Conservation (phyloP, 2,329 filamentous ascomycete species). For the Aspergillus viridinutans region DNA sequence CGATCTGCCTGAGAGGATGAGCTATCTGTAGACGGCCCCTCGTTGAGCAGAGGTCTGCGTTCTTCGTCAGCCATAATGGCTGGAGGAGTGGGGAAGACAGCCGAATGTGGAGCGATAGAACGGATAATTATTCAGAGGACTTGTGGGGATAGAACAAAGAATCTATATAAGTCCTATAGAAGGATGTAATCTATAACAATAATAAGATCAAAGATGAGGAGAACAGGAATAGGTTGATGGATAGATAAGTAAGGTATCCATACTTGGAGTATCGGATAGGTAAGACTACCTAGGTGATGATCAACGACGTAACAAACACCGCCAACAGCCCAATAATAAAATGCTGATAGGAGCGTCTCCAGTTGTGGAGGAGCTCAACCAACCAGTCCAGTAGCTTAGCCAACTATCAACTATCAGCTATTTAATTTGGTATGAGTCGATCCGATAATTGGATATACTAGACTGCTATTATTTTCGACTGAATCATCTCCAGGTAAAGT, state of each 20-base stretch:
- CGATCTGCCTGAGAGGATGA: slow-evolving; percentile 13
- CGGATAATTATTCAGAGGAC: not conserved
- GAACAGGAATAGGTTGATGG: not conserved
- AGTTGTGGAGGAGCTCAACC: not conserved
- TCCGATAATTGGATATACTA: not conserved
- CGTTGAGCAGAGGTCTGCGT: slow-evolving; percentile 27
- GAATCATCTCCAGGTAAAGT: not conserved
- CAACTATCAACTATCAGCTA: not conserved
- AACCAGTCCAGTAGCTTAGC: not conserved
- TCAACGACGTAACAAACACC: not conserved
- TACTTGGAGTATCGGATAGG: not conserved
- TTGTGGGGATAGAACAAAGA: not conserved
- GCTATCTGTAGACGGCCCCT: slow-evolving; percentile 14
- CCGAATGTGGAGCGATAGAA: slow-evolving; percentile 6
- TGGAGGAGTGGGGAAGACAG: slow-evolving; percentile 3
- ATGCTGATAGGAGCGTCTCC: too few species aligned
- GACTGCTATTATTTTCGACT: not conserved
- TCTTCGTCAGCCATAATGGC: slow-evolving; percentile 34
- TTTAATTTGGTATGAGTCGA: too few species aligned
- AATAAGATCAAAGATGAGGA: not conserved
- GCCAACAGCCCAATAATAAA: not conserved
- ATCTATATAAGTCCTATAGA: not conserved
- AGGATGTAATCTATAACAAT: not conserved
- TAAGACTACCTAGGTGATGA: not conserved
- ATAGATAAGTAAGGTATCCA: not conserved